These are phyloP conservation scores for Lentinula detonsa DNA, from an alignment of 768 basidiomycete species.

Conservation along the genomic window DNA sequence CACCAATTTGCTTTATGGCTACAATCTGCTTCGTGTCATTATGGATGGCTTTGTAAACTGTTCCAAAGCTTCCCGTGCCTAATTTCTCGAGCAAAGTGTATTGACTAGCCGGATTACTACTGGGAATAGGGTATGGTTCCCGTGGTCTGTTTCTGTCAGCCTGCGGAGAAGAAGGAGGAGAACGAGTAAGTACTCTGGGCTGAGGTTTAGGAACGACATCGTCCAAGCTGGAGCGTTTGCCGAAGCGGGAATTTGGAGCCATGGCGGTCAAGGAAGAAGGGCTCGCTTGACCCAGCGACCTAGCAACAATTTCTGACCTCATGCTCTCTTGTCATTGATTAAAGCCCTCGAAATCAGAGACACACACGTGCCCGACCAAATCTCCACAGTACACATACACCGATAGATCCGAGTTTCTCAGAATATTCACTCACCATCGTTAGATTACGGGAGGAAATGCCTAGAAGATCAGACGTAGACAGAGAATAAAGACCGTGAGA, in stretches of 20 bases:
- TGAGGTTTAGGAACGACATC: constrained; percentile 25
- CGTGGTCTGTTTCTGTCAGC: constrained; percentile 34
- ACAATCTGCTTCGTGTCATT: constrained; percentile 92
- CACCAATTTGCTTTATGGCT: constrained; percentile 97
- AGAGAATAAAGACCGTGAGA: neutral
- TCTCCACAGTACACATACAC: neutral
- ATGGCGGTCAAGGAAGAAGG: constrained; percentile 26
- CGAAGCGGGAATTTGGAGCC: constrained; percentile 41
- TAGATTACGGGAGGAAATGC: neutral
- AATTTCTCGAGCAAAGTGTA: constrained; percentile 93
- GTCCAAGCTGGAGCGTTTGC: constrained; percentile 34
- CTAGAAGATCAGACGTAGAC: neutral
- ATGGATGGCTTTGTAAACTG: constrained; percentile 96
- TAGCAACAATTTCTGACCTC: constrained; percentile 16
- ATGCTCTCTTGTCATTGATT: constrained; percentile 6
- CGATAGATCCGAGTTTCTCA: neutral
- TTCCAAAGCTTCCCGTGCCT: constrained; percentile 96
- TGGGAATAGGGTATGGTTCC: constrained; percentile 66
- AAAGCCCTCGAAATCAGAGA: neutral
- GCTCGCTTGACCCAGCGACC: neutral
- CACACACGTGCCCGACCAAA: constrained; percentile 14
- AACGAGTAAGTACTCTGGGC: constrained; percentile 34
- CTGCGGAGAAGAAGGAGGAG: constrained; percentile 41
- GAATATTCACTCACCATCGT: neutral
- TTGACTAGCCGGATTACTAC: constrained; percentile 80